Conservation (phyloP, 129 eudicot species). For the Ambrosia artemisiifolia region DNA sequence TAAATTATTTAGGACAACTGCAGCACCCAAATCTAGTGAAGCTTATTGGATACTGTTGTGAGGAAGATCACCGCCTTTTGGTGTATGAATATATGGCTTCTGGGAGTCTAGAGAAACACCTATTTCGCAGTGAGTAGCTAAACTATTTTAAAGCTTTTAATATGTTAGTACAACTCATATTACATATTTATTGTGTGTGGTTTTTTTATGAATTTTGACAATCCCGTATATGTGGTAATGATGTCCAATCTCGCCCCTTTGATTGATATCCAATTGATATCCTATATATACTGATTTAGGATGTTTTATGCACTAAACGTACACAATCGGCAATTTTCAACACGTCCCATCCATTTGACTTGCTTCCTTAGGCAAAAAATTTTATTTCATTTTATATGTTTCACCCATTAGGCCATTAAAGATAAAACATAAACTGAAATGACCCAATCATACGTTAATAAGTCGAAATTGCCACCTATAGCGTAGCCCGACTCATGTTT, state of each 20-base stretch:
- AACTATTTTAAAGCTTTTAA: conserved; percentile 4
- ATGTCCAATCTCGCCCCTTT: neutral
- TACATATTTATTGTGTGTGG: neutral
- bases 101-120: conserved; percentile 91
- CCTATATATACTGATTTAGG: neutral
- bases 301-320: neutral
- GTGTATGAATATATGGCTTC: conserved; percentile 98
- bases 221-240: neutral
- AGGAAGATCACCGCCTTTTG: conserved; percentile 88
- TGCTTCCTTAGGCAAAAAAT: neutral
- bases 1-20: conserved; percentile 91
- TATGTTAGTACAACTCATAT: neutral
- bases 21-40: conserved; percentile 89
- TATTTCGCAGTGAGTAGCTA: conserved; percentile 74
- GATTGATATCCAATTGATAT: neutral
- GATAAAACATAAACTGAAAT: neutral
- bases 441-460: neutral
- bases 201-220: neutral
- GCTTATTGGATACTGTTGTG: conserved; percentile 96
- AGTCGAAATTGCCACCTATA: neutral
- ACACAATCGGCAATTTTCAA: neutral
- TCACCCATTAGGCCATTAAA: neutral
- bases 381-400: neutral
- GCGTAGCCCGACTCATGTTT: neutral
- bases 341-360: neutral